Evolutionary conservation across 164 flowering plant genomes (phyloP), one percentile per base, ranked within the genome.

Genomic region (Piper longum): DNA sequence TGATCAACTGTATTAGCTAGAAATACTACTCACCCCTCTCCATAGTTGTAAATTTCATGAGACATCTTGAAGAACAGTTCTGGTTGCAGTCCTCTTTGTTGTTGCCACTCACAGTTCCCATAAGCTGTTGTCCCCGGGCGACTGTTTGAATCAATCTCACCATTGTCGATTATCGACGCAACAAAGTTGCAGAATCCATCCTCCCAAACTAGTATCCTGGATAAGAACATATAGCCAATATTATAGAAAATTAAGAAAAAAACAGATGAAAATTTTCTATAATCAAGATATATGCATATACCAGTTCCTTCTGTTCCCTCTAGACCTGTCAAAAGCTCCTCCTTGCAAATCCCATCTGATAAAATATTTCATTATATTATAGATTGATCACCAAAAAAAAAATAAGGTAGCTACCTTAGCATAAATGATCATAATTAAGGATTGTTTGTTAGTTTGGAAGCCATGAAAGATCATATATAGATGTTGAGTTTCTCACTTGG

Each of bases 21-120:
- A 9, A 48, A 6, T 5, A 48, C 0, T 12, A 48, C 65, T 62
- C 74, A 90, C 98, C 98, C 96, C 83, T 93, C 98, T 55, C 98
- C 98, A 75, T 85, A 93, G 80, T 87, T 86, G 79, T 93, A 93
- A 78, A 93, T 87, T 86, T 93, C 98, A 81, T 90, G 98, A 16
- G 98, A 93, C 98, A 93, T 93, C 82, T 93, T 93, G 84, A 93
- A 93, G 82, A 90, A 90, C 8, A 88, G 80, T 74, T 93, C 96
- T 43, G 99, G 99, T 69, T 93, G 92, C 43, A 93, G 81, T 12
- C 98, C 96, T 74, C 84, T 89, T 40, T 76, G 79, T 19, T 73
- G 87, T 51, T 80, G 91, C 64, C 81, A 82, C 54, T 84, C 86
- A 70, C 75, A 69, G 72, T 75, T 78, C 5, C 77, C 79, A 43